Conservation (phyloP, 2,329 filamentous ascomycete species). For the Neopestalotiopsis clavispora region DNA sequence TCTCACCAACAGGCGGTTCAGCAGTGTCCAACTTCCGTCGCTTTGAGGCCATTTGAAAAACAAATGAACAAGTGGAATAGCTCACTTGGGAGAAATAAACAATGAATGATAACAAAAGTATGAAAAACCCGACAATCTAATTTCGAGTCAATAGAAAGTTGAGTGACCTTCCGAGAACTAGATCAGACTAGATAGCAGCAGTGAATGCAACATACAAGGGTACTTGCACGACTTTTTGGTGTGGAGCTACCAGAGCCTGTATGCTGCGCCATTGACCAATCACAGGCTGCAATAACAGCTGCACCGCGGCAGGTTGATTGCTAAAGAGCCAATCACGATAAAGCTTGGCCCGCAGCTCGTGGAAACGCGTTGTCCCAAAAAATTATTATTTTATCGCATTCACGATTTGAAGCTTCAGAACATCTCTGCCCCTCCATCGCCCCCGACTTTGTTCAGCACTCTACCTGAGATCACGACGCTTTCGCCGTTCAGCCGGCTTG, state of each 20-base stretch:
- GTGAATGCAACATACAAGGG: background rate
- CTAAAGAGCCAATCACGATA: background rate
- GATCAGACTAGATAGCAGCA: background rate
- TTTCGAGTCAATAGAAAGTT: background rate
- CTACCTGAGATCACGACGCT: background rate
- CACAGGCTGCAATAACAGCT: background rate
- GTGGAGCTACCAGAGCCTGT: background rate
- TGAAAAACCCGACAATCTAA: background rate
- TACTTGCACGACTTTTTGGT: slow-evolving; percentile 1
- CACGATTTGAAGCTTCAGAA: slow-evolving; percentile 1
- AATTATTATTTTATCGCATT: slow-evolving; percentile 16
- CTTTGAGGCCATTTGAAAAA: slow-evolving; percentile 40
- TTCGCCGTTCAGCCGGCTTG: background rate
- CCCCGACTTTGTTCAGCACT: background rate
- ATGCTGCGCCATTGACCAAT: background rate
- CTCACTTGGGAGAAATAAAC: background rate
- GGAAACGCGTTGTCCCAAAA: slow-evolving; percentile 17
- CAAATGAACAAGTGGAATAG: background rate
- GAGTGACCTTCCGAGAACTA: background rate
- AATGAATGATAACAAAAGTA: background rate
- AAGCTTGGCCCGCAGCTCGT: background rate
- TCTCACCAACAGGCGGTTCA: slow-evolving; percentile 40
- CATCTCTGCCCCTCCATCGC: slow-evolving; percentile 3
- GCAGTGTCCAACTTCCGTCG: slow-evolving; percentile 46
- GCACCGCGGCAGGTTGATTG: background rate